Evolutionary conservation across 139 green algal genomes (phyloP), one percentile per base, ranked within the genome.

Genomic region (Astrephomene gubernaculifera): DNA sequence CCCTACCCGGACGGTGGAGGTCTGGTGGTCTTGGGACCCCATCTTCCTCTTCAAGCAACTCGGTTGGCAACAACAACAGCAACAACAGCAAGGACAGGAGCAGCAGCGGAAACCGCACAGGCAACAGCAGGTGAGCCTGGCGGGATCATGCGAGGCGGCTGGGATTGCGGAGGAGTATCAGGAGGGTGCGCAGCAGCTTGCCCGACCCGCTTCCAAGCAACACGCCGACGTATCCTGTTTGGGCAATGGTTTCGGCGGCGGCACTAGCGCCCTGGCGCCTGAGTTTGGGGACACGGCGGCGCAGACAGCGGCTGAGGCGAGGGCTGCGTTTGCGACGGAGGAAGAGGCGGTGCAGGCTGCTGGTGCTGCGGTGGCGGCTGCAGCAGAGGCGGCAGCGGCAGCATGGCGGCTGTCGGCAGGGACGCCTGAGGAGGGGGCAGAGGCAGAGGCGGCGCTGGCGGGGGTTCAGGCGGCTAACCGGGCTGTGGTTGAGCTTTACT

Each of bases 21-120:
- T 52, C 8, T 79, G 79, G 79, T 85, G 79, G 79, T 76, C 64
- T 45, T 85, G 79, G 63, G 79, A 85, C 31, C 79, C 79, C 33
- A 53, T 76, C 35, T 76, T 85, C 33, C 45, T 85, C 44, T 85
- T 69, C 45, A 39, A 45, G 10, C 64, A 85, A 45, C 39, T 85
- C 33, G 79, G 79, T 25, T 85, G 79, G 79, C 53, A 69, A 31
- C 24, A 76, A 41, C 19, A 33, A 3, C 9, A n/a, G 22, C 27
- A n/a, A n/a, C n/a, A n/a, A n/a, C n/a, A n/a, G n/a, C n/a, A n/a
- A n/a, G n/a, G n/a, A n/a, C n/a, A n/a, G n/a, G n/a, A n/a, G n/a
- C n/a, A n/a, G n/a, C 39, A 3, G 25, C 52, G 39, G 1, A 21
- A 5, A 35, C 33, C 1, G 31, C 57, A 14, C 57, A n/a, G 22